Evolutionary conservation across 1,284 basidiomycete genomes (phyloP).

Genomic region (Cutaneotrichosporon mucoides): DNA sequence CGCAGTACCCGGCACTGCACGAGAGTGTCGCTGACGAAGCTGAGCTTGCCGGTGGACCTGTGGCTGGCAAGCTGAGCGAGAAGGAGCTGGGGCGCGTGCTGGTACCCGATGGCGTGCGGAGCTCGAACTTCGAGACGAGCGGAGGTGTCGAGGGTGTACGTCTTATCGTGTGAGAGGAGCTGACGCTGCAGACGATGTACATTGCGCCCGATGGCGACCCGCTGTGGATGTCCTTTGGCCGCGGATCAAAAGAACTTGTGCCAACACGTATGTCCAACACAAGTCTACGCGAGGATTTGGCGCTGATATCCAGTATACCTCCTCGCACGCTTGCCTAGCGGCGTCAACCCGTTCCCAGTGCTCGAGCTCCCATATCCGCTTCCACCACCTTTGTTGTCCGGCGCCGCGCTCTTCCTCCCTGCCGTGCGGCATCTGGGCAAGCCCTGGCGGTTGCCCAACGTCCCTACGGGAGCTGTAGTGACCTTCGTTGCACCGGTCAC

Average conservation of each 20-base stretch:
- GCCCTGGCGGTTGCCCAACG: constrained; percentile 40
- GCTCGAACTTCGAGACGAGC: constrained; percentile 40
- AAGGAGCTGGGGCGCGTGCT: constrained; percentile 40
- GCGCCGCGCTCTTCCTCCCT: constrained; percentile 53
- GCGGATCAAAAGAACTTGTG: constrained; percentile 56
- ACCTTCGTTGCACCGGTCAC: constrained; percentile 28
- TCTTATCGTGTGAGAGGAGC: constrained; percentile 9
- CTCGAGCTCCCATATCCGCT: constrained; percentile 43
- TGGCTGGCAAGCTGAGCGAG: constrained; percentile 17
- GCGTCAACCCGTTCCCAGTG: constrained; percentile 29
- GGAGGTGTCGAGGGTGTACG: constrained; percentile 41
- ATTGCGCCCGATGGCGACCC: constrained; percentile 69
- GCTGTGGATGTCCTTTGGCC: constrained; percentile 71
- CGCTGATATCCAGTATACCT: constrained; percentile 40
- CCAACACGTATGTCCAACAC: constrained; percentile 57
- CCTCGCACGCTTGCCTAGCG: constrained; percentile 20
- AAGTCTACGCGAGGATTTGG: background rate
- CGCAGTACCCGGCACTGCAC: constrained; percentile 33
- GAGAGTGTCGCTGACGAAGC: constrained; percentile 3
- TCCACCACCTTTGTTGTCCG: constrained; percentile 47
- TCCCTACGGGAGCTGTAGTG: constrained; percentile 36
- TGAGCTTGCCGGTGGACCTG: background rate
- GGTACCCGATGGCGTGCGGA: constrained; percentile 43
- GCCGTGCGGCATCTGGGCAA: constrained; percentile 40
- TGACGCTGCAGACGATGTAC: constrained; percentile 45